Evolutionary conservation across 164 flowering plant genomes (phyloP).

Genomic region (Echeveria elegans): DNA sequence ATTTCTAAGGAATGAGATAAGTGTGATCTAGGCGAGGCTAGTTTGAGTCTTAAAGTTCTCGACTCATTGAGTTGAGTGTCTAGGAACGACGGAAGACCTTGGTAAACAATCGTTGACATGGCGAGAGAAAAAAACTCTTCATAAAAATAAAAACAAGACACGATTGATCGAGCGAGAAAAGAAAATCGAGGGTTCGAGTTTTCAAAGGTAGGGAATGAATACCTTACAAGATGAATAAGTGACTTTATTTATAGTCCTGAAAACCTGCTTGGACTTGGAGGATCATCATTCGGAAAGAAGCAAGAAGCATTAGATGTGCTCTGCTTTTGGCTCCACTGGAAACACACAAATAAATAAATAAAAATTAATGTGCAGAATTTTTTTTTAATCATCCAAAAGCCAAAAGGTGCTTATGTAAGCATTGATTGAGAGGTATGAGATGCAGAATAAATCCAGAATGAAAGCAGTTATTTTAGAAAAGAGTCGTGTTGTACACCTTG

Average conservation of each 20-base stretch:
- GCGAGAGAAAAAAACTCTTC: background rate
- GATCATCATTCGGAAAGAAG: constrained; percentile 1
- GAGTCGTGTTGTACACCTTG: no score
- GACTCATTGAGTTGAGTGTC: constrained; percentile 1
- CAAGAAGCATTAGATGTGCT: no score
- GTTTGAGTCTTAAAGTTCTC: constrained; percentile 1
- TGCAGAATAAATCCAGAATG: no score
- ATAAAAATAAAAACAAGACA: background rate
- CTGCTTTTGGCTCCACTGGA: constrained; percentile 6
- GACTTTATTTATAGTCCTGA: constrained; percentile 5
- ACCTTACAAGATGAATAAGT: background rate
- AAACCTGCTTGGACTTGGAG: background rate
- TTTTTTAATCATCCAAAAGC: background rate
- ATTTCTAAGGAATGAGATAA: background rate
- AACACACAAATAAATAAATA: background rate
- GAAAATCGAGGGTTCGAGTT: background rate
- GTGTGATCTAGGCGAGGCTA: constrained; percentile 6
- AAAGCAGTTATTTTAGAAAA: no score
- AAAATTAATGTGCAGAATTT: no score
- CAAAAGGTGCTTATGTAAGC: constrained; percentile 1
- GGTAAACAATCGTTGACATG: constrained; percentile 18
- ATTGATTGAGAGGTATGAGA: background rate
- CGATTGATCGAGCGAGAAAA: background rate
- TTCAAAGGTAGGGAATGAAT: background rate
- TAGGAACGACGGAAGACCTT: constrained; percentile 24